Conservation (phyloP, 169 alveolate genomes). For the Plasmodium vivax region DNA sequence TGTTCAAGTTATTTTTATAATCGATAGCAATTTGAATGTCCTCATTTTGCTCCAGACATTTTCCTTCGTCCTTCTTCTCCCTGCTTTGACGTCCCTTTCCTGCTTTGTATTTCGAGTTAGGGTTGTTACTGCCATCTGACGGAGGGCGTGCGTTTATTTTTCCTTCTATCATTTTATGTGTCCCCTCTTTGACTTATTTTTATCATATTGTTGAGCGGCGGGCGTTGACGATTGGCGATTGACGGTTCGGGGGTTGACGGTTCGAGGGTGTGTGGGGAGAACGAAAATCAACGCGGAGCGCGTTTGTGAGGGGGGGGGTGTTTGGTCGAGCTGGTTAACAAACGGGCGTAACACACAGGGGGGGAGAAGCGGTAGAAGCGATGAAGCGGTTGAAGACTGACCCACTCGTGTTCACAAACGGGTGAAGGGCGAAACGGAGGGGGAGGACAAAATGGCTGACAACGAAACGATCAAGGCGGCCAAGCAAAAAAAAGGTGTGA, state of each 20-base stretch:
- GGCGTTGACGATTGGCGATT: background rate
- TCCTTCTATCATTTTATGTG: conserved; percentile 19
- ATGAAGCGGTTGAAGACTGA: background rate
- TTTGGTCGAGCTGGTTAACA: background rate
- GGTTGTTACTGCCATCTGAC: background rate
- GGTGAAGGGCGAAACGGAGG: background rate
- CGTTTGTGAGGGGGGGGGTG: background rate
- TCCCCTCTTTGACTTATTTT: background rate
- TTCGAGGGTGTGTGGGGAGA: background rate
- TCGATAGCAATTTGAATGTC: background rate
- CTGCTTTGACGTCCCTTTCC: background rate
- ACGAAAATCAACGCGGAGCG: background rate
- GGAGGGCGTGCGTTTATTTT: background rate
- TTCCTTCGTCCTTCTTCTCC: conserved; percentile 7
- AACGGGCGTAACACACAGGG: background rate
- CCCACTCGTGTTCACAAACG: background rate
- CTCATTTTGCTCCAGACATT: background rate
- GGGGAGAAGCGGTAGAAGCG: background rate
- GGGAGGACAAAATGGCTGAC: background rate
- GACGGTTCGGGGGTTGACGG: background rate
- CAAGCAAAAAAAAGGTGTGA: background rate
- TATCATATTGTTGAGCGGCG: background rate
- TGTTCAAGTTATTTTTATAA: background rate
- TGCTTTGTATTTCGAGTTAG: background rate
- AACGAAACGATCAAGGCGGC: background rate